These are phyloP conservation scores for Calonectria leucothoes DNA, from an alignment of 2,329 filamentous ascomycete genomes.

Conservation along the genomic window DNA sequence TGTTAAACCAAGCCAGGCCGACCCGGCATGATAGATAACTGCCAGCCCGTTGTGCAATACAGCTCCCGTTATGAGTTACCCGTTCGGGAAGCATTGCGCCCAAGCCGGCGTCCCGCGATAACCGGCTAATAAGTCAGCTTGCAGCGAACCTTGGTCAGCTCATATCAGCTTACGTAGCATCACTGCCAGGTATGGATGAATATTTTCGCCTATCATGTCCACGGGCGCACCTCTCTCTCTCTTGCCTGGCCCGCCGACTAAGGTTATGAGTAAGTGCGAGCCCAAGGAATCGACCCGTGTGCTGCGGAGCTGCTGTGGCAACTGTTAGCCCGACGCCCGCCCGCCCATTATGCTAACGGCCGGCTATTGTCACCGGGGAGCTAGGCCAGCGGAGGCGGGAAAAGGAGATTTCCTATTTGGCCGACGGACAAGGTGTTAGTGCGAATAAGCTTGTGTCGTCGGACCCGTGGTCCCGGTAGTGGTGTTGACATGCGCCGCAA, in stretches of 20 bases:
- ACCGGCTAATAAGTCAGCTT: background rate
- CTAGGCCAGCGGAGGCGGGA: background rate
- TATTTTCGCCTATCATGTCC: background rate
- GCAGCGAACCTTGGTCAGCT: slow-evolving; percentile 1
- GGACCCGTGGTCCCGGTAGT: background rate
- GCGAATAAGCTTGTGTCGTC: background rate
- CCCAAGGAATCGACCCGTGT: background rate
- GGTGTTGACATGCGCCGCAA: background rate
- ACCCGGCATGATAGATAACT: background rate
- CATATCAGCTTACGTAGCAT: slow-evolving; percentile 20
- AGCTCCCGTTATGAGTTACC: background rate
- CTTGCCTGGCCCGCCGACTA: background rate
- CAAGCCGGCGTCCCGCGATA: background rate
- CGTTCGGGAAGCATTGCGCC: background rate
- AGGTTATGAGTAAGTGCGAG: background rate
- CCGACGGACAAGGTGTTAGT: background rate
- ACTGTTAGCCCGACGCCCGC: background rate
- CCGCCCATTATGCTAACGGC: background rate
- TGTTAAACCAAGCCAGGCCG: background rate
- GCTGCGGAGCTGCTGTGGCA: background rate
- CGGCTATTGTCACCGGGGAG: background rate
- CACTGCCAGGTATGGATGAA: background rate
- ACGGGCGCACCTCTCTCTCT: no score
- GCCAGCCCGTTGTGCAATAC: background rate
- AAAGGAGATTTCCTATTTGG: background rate